A percentile compares a stretch with the other conserved stretches of the same genome.
Conservation (phyloP, 441 rosid species). For the Melastoma candidum region DNA sequence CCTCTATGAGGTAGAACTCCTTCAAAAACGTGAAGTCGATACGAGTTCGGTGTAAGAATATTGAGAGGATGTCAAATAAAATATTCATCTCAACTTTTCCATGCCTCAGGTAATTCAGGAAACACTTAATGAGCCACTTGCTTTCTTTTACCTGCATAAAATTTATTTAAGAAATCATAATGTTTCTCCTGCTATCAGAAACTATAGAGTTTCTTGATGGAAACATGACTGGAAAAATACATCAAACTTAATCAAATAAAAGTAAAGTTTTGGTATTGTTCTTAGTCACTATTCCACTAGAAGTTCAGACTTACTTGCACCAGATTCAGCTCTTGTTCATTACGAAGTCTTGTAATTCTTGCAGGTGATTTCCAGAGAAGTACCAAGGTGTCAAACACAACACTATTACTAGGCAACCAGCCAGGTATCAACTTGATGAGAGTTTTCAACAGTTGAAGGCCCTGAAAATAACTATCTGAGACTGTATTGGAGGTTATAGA, state of each 20-base stretch:
- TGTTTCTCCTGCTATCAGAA: neutral
- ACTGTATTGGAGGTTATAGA: slow-evolving; percentile 32
- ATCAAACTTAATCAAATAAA: no score
- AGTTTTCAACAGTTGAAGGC: slow-evolving; percentile 85
- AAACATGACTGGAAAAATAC: no score
- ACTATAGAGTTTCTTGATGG: neutral
- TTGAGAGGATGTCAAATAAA: slow-evolving; percentile 87
- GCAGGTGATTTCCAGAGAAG: slow-evolving; percentile 90
- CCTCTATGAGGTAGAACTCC: slow-evolving; percentile 97
- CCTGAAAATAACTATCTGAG: slow-evolving; percentile 85
- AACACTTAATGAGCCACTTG: slow-evolving; percentile 99
- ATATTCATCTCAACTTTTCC: slow-evolving; percentile 76
- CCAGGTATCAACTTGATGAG: slow-evolving; percentile 83
- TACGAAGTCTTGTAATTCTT: slow-evolving; percentile 77
- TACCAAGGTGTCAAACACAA: slow-evolving; percentile 78
- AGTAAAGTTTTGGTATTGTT: no score
- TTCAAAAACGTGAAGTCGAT: slow-evolving; percentile 92
- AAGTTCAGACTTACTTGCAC: slow-evolving; percentile 60
- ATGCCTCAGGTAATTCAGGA: slow-evolving; percentile 81
- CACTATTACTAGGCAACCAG: slow-evolving; percentile 85
- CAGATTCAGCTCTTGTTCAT: slow-evolving; percentile 90
- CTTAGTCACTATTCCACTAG: no score
- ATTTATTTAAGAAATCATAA: slow-evolving; percentile 8
- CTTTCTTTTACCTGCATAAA: slow-evolving; percentile 92
- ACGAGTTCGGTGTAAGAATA: slow-evolving; percentile 85